Conservation (phyloP, 345 rosid genomes). For the Populus nigra region DNA sequence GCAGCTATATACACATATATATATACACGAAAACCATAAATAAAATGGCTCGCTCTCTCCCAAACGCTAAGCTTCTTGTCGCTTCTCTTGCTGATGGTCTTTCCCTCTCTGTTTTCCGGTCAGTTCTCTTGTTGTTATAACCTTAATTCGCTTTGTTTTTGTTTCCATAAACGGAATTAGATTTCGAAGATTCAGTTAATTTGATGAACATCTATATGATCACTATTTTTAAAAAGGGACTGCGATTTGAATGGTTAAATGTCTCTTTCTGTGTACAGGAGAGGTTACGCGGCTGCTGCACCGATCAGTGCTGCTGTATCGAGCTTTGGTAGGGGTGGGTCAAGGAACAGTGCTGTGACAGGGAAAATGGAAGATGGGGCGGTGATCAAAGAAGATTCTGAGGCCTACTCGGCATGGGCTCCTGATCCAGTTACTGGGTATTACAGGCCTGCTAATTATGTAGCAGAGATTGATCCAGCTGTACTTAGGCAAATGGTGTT, state of each 20-base stretch:
- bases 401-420: conserved; percentile 48
- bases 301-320: conserved; percentile 13
- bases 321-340: conserved; percentile 31
- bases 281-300: conserved; percentile 46
- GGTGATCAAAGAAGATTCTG: conserved; percentile 32
- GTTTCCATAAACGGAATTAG: not conserved
- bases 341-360: conserved; percentile 15
- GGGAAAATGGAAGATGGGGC: conserved; percentile 37
- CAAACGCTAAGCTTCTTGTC: conserved; percentile 26
- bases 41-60: conserved; percentile 39
- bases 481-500: conserved; percentile 64
- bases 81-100: conserved; percentile 22
- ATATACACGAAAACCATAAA: not conserved
- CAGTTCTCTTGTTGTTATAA: not conserved
- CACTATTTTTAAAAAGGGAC: not conserved
- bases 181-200: not conserved
- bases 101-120: conserved; percentile 32
- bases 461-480: conserved; percentile 52
- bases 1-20: not conserved
- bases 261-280: conserved; percentile 17
- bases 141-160: too few species aligned
- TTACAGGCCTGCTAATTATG: conserved; percentile 47
- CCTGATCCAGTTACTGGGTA: conserved; percentile 73
- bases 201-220: not conserved
- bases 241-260: not conserved